Evolutionary conservation across 805 yeast species (phyloP).

Genomic region (Tanozyma kutaoensis): DNA sequence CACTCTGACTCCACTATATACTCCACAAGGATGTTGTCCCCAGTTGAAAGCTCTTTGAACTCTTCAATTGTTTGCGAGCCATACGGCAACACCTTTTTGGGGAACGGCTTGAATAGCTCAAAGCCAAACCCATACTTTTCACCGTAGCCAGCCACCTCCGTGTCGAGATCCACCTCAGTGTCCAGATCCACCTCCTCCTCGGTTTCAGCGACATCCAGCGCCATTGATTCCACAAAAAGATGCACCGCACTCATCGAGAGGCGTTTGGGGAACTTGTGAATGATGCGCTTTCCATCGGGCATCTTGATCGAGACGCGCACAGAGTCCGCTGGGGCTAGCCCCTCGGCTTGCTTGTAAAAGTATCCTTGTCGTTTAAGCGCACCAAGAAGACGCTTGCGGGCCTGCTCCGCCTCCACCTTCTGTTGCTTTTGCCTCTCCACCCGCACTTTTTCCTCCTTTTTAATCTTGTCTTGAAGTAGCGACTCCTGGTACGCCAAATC

Average conservation of each 20-base stretch:
- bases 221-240: conserved; percentile 28
- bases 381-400: conserved; percentile 9
- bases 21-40: conserved; percentile 26
- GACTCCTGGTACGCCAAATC: conserved; percentile 29
- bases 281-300: conserved; percentile 37
- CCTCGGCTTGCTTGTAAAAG: conserved; percentile 4
- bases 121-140: conserved; percentile 16
- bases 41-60: conserved; percentile 15
- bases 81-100: conserved; percentile 15
- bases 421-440: too few species aligned
- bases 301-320: conserved; percentile 38
- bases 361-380: conserved; percentile 6
- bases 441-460: conserved; percentile 35
- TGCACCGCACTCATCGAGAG: conserved; percentile 35
- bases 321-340: conserved; percentile 1
- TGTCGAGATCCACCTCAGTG: conserved; percentile 1
- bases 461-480: conserved; percentile 36
- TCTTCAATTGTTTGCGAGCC: conserved; percentile 1
- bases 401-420: conserved; percentile 3
- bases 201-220: neutral
- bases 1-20: conserved; percentile 7
- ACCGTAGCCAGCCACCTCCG: conserved; percentile 9
- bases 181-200: conserved; percentile 7
- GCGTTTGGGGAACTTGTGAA: conserved; percentile 27
- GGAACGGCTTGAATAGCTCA: conserved; percentile 28